phyloP scores from a whole-genome alignment of 164 flowering plant genomes.

The Stephania cephalantha region DNA sequence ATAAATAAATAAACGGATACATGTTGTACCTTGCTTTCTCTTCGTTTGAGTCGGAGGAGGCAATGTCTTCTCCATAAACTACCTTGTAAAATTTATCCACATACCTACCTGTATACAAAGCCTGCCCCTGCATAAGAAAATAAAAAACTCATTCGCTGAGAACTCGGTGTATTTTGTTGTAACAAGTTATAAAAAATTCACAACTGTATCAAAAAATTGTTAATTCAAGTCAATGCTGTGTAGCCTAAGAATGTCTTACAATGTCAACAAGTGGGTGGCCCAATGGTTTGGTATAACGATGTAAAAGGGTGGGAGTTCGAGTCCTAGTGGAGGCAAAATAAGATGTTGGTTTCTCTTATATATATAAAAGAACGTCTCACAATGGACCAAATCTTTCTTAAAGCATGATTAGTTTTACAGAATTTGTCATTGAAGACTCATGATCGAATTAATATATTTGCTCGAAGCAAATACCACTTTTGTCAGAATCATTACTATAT shows the following conservation, averaged over 20 bases:
- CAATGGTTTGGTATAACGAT: too few species aligned
- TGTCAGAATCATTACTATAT: too few species aligned
- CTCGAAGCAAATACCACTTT: too few species aligned
- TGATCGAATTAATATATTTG: too few species aligned
- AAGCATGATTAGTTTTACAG: too few species aligned
- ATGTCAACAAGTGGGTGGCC: too few species aligned
- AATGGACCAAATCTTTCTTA: too few species aligned
- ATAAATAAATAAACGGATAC: background rate
- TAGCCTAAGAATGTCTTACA: background rate
- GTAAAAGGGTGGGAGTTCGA: too few species aligned
- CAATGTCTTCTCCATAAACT: slow-evolving; percentile 39
- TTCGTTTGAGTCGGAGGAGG: slow-evolving; percentile 21
- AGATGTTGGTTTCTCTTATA: too few species aligned
- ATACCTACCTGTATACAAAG: slow-evolving; percentile 30
- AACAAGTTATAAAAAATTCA: background rate
- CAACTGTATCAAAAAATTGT: background rate
- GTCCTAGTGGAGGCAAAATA: too few species aligned
- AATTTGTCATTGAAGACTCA: too few species aligned
- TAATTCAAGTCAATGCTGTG: background rate
- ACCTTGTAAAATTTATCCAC: slow-evolving; percentile 28
- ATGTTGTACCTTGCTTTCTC: slow-evolving; percentile 35
- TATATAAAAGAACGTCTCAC: too few species aligned
- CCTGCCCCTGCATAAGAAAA: slow-evolving; percentile 39
- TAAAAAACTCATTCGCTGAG: background rate
- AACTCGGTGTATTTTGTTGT: background rate